Percentiles rank a stretch among this genome's conserved stretches.
Evolutionary conservation across 2,329 filamentous ascomycete species (phyloP).

Genomic region (Hypomyces rosellus): DNA sequence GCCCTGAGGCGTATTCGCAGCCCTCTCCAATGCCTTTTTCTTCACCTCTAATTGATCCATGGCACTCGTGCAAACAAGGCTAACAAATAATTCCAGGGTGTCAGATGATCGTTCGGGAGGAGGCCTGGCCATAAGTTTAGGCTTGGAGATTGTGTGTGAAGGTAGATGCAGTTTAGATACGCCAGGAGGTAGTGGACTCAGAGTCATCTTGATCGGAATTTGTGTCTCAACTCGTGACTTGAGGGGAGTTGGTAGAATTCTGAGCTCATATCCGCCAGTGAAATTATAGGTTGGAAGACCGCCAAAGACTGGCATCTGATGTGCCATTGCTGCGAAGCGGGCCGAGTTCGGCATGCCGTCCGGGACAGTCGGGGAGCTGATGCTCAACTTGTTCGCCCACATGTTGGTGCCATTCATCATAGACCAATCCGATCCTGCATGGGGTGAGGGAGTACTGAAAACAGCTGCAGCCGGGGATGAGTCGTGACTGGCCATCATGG

Average conservation of each 20-base stretch:
- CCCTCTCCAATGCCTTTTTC: slow-evolving; percentile 59
- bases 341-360: slow-evolving; percentile 20
- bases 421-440: slow-evolving; percentile 34
- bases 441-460: slow-evolving; percentile 43
- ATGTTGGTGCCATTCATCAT: slow-evolving; percentile 23
- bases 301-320: slow-evolving; percentile 23
- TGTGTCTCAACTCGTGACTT: slow-evolving; percentile 97
- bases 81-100: slow-evolving; percentile 71
- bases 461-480: slow-evolving; percentile 42
- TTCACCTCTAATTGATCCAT: slow-evolving; percentile 67
- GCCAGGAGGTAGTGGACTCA: slow-evolving; percentile 68
- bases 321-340: slow-evolving; percentile 23
- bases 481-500: slow-evolving; percentile 44
- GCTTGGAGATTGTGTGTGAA: slow-evolving; percentile 86
- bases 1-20: slow-evolving; percentile 35
- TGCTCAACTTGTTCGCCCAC: slow-evolving; percentile 31
- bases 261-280: slow-evolving; percentile 38
- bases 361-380: slow-evolving; percentile 17
- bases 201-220: slow-evolving; percentile 77
- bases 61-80: slow-evolving; percentile 85
- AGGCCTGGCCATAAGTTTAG: slow-evolving; percentile 78
- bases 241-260: slow-evolving; percentile 59
- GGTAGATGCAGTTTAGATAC: slow-evolving; percentile 81
- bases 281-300: slow-evolving; percentile 23
- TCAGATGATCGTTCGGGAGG: slow-evolving; percentile 60